Evolutionary conservation across 2,329 filamentous ascomycete genomes (phyloP), one percentile per base, ranked within the genome.

Genomic region (Stachybotrys chlorohalonatus): DNA sequence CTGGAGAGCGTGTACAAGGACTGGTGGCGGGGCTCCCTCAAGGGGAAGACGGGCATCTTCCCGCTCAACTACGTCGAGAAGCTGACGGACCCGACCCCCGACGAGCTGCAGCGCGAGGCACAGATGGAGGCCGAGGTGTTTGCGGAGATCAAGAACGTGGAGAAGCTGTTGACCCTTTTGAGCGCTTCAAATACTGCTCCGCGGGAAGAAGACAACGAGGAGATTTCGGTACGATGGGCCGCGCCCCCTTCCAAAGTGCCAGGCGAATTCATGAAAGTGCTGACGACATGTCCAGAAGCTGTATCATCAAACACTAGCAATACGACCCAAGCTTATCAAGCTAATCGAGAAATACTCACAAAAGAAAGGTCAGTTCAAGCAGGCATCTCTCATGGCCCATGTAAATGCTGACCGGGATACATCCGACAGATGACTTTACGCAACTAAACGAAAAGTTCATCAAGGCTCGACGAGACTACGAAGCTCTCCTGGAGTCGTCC

Each of bases 371-470:
- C 74, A 53, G 66, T 51, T 8, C 2, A 16, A 7, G 6, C 8
- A 5, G 6, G 31, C 24, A 42, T 2, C 36, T 42, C 8, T 5
- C 11, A 31, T 39, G 5, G 1, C 5, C 5, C 13, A 13, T 24
- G 5, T 8, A 15, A 11, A 30, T 15, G 8, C 13, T 42, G 36
- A 42, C 36, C 13, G 13, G 6, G 9, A 24, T 9, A 42, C 36
- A 13, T 42, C 17, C 6, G 49, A 2, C 60, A 95, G 94, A 99
- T 72, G 94, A 99, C 70, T 97, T 99, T 67, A 96, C 94, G 2
- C 93, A 97, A 68, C 77, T 99, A 58, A 99, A 99, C 66, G 94
- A 99, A 71, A 97, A 97, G 74, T 99, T 99, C 71, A 97, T 99
- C 78, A 99, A 99, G 73, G 94, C 94, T 49, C 86, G 94, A 60